Percentiles rank a stretch among this genome's conserved stretches.
phyloP scores from a whole-genome alignment of 306 rosid genomes.

The Casuarina cunninghamiana region DNA sequence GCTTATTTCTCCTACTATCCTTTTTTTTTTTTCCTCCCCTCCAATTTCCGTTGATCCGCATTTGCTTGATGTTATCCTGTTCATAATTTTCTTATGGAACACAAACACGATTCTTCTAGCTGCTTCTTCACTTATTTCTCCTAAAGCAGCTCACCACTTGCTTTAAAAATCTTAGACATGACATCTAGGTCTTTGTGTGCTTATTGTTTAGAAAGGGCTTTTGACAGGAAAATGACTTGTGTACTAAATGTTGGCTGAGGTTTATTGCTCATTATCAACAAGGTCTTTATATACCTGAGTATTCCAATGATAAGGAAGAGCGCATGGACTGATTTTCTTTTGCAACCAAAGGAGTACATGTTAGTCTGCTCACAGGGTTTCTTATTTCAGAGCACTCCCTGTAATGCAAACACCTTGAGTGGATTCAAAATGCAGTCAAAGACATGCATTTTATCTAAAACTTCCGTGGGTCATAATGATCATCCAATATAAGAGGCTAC shows the following conservation, averaged over 20 bases:
- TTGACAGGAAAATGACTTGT: not conserved
- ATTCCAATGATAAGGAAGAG: not conserved
- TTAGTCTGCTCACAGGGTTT: not conserved
- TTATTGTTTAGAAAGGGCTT: not conserved
- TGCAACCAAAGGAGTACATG: not conserved
- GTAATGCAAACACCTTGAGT: not conserved
- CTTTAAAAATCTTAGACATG: not conserved
- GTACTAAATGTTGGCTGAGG: not conserved
- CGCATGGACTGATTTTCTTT: not conserved
- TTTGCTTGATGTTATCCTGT: not conserved
- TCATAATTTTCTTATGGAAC: slow-evolving; percentile 3
- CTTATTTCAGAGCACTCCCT: not conserved
- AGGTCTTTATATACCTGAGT: not conserved
- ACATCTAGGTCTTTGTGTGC: not conserved
- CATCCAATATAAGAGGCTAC: not conserved
- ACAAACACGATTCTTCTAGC: not conserved
- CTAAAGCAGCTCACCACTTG: not conserved
- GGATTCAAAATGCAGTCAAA: not conserved
- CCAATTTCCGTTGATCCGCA: not conserved
- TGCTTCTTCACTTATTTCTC: not conserved
- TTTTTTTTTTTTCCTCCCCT: not conserved
- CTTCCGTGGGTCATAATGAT: not conserved
- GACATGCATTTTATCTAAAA: slow-evolving; percentile 19
- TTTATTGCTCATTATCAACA: not conserved
- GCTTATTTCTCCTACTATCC: not conserved